These are phyloP conservation scores for Penicillium olsonii DNA, from an alignment of 2,329 filamentous ascomycete genomes.

Conservation along the genomic window DNA sequence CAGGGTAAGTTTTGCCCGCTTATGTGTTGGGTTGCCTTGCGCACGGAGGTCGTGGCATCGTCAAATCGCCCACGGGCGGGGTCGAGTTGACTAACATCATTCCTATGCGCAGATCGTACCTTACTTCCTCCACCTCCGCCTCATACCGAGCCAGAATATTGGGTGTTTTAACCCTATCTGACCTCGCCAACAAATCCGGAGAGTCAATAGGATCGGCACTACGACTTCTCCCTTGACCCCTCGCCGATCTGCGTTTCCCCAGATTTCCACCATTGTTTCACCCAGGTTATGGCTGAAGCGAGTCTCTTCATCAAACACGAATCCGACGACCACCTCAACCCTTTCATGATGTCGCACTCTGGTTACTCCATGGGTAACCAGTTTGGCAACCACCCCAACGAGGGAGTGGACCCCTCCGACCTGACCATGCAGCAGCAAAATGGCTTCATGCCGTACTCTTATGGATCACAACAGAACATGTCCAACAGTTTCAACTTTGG, in stretches of 20 bases:
- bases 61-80: slow-evolving; percentile 8
- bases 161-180: not conserved
- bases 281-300: slow-evolving; percentile 53
- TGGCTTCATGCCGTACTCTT: slow-evolving; percentile 58
- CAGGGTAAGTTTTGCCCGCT: slow-evolving; percentile 15
- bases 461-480: slow-evolving; percentile 64
- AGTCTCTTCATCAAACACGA: slow-evolving; percentile 69
- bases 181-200: slow-evolving; percentile 1
- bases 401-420: slow-evolving; percentile 80
- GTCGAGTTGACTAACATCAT: slow-evolving; percentile 9
- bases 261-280: not conserved
- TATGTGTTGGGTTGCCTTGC: slow-evolving; percentile 6
- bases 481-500: slow-evolving; percentile 74
- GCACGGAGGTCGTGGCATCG: slow-evolving; percentile 9
- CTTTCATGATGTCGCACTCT: slow-evolving; percentile 52
- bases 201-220: slow-evolving; percentile 10
- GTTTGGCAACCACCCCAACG: slow-evolving; percentile 54
- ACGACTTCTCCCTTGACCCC: slow-evolving; percentile 10
- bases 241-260: slow-evolving; percentile 12
- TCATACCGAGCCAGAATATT: not conserved
- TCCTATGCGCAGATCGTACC: slow-evolving; percentile 1
- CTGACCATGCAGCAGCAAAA: slow-evolving; percentile 66
- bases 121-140: not conserved
- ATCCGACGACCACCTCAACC: slow-evolving; percentile 61
- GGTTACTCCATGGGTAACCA: slow-evolving; percentile 56